A percentile compares a stretch with the other conserved stretches of the same genome.
phyloP scores from a whole-genome alignment of 2,329 filamentous ascomycete species.

The Trichoderma sp. region DNA sequence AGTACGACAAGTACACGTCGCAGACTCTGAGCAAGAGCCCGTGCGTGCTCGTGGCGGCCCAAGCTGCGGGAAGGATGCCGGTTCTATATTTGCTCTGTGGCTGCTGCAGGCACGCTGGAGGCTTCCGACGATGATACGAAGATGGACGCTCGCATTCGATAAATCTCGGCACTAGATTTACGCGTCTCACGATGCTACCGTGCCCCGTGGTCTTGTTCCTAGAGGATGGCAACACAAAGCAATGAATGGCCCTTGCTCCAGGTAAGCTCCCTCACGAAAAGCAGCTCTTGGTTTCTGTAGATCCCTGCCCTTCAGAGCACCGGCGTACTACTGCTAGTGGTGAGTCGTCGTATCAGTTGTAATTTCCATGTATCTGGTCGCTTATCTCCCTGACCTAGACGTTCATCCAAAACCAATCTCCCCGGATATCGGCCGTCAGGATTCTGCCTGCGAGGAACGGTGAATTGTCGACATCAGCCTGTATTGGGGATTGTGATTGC shows the following conservation, averaged over 20 bases:
- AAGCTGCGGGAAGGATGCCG: not conserved
- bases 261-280: not conserved
- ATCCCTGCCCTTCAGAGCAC: slow-evolving; percentile 10
- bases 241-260: not conserved
- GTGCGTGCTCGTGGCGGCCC: not conserved
- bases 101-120: not conserved
- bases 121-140: slow-evolving; percentile 2
- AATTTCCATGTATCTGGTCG: slow-evolving; percentile 19
- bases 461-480: slow-evolving; percentile 9
- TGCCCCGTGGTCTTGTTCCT: not conserved
- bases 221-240: not conserved
- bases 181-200: not conserved
- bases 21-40: not conserved
- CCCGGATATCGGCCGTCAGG: slow-evolving; percentile 16
- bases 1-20: not conserved
- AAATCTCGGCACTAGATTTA: not conserved
- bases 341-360: not conserved
- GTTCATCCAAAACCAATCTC: not conserved
- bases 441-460: slow-evolving; percentile 8
- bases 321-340: not conserved
- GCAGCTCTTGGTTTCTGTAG: not conserved
- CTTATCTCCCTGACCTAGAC: slow-evolving; percentile 10
- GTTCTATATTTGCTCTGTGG: slow-evolving; percentile 12
- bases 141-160: not conserved
- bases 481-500: slow-evolving; percentile 5